These are phyloP conservation scores for Geotrichum klebahnii DNA, from an alignment of 1,139 yeast genomes.

Conservation along the genomic window DNA sequence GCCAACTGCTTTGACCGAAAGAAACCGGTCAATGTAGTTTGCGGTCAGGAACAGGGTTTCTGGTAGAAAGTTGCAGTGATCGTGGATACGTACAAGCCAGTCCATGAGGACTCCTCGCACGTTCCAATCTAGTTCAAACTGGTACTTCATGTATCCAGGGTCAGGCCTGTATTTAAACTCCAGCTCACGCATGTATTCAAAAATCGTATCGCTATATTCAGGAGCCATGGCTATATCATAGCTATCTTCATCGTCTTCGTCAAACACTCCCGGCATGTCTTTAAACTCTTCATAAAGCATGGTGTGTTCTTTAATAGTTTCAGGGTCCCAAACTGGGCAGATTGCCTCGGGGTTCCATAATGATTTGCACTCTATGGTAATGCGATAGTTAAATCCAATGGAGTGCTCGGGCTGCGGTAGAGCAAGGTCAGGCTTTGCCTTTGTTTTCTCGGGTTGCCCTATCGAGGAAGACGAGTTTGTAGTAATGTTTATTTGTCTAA, in stretches of 20 bases:
- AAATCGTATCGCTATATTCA: constrained; percentile 86
- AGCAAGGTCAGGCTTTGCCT: too few relatives aligned
- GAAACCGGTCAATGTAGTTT: constrained; percentile 84
- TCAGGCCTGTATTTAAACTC: constrained; percentile 77
- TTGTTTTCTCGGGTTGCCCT: too few relatives aligned
- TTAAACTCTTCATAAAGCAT: constrained; percentile 30
- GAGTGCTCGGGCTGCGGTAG: too few relatives aligned
- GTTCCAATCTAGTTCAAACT: constrained; percentile 71
- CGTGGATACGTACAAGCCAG: constrained; percentile 95
- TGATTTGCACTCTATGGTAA: constrained; percentile 9
- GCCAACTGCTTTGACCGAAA: constrained; percentile 68
- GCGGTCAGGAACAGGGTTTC: constrained; percentile 85
- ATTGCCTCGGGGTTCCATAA: constrained; percentile 37
- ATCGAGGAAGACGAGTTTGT: neutral
- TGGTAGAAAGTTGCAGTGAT: constrained; percentile 78
- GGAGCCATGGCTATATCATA: constrained; percentile 90
- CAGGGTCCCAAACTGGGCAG: constrained; percentile 34
- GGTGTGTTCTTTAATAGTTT: constrained; percentile 32
- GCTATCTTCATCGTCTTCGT: constrained; percentile 84
- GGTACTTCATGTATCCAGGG: constrained; percentile 67
- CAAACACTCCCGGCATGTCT: constrained; percentile 48
- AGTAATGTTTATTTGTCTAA: neutral
- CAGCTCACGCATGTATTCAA: constrained; percentile 67
- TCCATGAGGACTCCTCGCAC: constrained; percentile 88
- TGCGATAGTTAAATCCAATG: constrained; percentile 2